These are phyloP conservation scores for Fusarium tanahbumbuense DNA, from an alignment of 2,329 filamentous ascomycete species.

Conservation along the genomic window DNA sequence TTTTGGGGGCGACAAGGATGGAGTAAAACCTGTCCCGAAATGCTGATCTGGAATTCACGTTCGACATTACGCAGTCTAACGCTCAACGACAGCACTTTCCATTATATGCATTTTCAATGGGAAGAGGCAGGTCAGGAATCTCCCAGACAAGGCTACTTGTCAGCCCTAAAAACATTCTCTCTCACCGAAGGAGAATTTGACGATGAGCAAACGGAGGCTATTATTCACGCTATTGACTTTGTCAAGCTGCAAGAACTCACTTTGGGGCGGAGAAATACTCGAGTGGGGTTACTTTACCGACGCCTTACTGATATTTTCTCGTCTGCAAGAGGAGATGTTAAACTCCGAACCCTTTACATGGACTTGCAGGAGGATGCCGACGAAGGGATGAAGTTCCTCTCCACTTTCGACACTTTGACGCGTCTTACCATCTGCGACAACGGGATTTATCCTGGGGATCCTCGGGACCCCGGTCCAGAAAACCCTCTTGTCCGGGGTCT, in stretches of 20 bases:
- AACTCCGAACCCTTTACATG: slow-evolving; percentile 12
- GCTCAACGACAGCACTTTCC: background rate
- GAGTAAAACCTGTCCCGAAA: background rate
- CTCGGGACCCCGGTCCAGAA: slow-evolving; percentile 9
- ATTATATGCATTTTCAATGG: background rate
- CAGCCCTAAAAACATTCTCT: slow-evolving; percentile 16
- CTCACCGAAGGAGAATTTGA: background rate
- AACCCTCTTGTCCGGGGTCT: slow-evolving; percentile 24
- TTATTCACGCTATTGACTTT: slow-evolving; percentile 27
- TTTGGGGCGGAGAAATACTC: background rate
- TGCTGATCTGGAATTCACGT: slow-evolving; percentile 28
- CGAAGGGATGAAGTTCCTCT: slow-evolving; percentile 22
- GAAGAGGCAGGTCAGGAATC: background rate
- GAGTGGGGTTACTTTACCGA: background rate
- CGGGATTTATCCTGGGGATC: background rate
- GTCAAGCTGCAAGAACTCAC: slow-evolving; percentile 17
- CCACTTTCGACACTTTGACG: slow-evolving; percentile 31
- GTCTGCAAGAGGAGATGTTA: background rate
- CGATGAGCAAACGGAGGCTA: background rate
- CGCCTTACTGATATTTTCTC: slow-evolving; percentile 5
- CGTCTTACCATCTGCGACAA: slow-evolving; percentile 13
- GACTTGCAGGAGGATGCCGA: background rate
- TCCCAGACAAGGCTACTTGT: background rate
- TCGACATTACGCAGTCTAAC: slow-evolving; percentile 25
- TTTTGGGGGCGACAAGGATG: background rate